phyloP scores from a whole-genome alignment of 768 basidiomycete genomes.

The Mycena epipterygia region DNA sequence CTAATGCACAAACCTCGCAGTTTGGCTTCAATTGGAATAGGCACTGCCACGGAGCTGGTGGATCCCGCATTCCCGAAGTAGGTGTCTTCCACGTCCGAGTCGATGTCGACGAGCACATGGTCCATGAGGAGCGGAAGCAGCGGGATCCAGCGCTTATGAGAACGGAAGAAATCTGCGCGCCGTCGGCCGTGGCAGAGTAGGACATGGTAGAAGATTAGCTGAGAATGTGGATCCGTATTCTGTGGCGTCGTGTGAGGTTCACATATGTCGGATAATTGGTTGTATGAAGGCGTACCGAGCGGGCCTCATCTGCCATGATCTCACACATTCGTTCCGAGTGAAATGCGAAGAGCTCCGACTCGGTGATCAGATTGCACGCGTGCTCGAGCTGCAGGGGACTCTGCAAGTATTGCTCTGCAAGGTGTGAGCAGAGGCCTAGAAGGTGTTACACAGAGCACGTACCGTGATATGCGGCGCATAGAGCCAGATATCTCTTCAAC shows the following conservation, averaged over 20 bases:
- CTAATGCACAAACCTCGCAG: constrained; percentile 78
- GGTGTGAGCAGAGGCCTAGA: constrained; percentile 17
- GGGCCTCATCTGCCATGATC: constrained; percentile 77
- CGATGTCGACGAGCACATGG: constrained; percentile 85
- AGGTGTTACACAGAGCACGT: constrained; percentile 41
- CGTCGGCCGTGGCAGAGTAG: constrained; percentile 84
- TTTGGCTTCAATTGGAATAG: constrained; percentile 88
- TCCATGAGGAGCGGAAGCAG: constrained; percentile 89
- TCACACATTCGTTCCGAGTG: constrained; percentile 95
- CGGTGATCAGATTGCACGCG: constrained; percentile 81
- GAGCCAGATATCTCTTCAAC: constrained; percentile 78
- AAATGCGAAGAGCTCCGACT: constrained; percentile 90
- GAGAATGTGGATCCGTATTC: constrained; percentile 89
- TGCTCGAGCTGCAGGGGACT: constrained; percentile 88
- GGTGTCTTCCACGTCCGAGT: constrained; percentile 77
- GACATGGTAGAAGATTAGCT: constrained; percentile 83
- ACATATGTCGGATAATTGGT: constrained; percentile 10
- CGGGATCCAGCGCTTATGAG: constrained; percentile 86
- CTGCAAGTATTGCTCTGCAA: constrained; percentile 84
- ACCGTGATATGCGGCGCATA: constrained; percentile 93
- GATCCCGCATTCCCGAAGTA: constrained; percentile 62
- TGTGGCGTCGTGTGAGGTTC: constrained; percentile 45
- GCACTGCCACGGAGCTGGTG: constrained; percentile 53
- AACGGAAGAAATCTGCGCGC: constrained; percentile 78
- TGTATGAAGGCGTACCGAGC: constrained; percentile 62